Conservation (phyloP, 225 moss, liverwort and hornwort species). For the Lunularia cruciata region DNA sequence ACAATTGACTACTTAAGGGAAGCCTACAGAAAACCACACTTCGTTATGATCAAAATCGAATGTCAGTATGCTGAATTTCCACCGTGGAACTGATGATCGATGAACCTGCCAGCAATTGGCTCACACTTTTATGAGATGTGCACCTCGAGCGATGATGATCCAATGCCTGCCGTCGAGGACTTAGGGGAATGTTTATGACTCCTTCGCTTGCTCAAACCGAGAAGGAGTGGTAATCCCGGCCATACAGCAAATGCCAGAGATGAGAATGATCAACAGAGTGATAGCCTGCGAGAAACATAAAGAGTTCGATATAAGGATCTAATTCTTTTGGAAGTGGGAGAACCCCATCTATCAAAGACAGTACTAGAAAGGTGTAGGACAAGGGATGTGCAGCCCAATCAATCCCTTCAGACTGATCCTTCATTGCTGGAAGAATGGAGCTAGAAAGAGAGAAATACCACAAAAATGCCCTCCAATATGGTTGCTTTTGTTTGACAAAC, state of each 20-base stretch:
- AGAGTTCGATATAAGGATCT: neutral
- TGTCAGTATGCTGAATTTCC: neutral
- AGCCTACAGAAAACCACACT: slow-evolving; percentile 7
- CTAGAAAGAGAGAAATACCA: slow-evolving; percentile 17
- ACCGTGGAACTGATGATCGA: neutral
- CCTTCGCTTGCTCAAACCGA: slow-evolving; percentile 46
- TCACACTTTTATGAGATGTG: slow-evolving; percentile 1
- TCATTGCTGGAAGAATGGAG: too few relatives aligned
- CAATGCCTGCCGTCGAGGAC: neutral
- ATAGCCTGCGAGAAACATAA: slow-evolving; percentile 24
- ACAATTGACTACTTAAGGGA: slow-evolving; percentile 2
- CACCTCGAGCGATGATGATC: neutral
- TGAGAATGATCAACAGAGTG: slow-evolving; percentile 47
- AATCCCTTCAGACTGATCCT: too few relatives aligned
- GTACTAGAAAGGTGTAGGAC: too few relatives aligned
- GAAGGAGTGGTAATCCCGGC: slow-evolving; percentile 39
- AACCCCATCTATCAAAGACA: neutral
- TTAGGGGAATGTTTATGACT: neutral
- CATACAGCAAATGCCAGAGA: slow-evolving; percentile 56
- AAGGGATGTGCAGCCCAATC: too few relatives aligned
- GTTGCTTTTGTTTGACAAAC: slow-evolving; percentile 48
- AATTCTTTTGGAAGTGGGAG: neutral
- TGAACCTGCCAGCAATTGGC: neutral
- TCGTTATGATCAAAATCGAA: neutral
- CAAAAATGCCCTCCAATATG: slow-evolving; percentile 42